Base-by-base conservation (phyloP, 345 rosid species). In the Citrus medica region DNA sequence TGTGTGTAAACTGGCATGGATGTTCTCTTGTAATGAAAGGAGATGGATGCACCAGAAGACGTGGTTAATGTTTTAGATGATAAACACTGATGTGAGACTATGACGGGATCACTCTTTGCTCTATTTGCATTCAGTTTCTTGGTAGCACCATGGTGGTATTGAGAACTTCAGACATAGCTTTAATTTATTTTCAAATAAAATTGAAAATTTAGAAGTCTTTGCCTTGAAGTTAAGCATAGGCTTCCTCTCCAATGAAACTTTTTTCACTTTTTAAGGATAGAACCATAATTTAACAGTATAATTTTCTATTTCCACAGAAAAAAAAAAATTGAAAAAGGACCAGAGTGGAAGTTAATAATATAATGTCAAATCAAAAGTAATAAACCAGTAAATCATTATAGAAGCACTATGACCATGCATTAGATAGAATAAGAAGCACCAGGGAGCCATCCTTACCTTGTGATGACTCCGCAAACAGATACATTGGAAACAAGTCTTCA, bases 401-500 rank as follows among this genome's bases (percentile, higher is more conserved):
- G 53, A 59, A 58, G 40, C 68, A 22, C 5, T 48, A 59, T n/a
- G 35, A 19, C 37, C 72, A 59, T 77, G 76, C 28, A 5, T 10
- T 40, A 77, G 64, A 60, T 42, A 42, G 51, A 12, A 53, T 37
- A 38, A 69, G 6, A 37, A 46, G 71, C 32, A 22, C 17, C 16
- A 16, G 24, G 75, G 24, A 17, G 69, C 74, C 32, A 58, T 32
- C 67, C 67, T 80, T 81, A 92, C 98, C 97, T 76, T 89, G 67
- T 80, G 90, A 60, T 82, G 94, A 73, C 77, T 91, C 93, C 1
- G 89, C 78, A 81, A 92, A 92, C 71, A 83, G 92, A 75, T 84
- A 83, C 97, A 92, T 89, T 5, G 97, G 95, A 67, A 88, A 79
- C 37, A 91, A 83, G 74, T 89, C 95, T 71, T 84, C 86, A 68